Evolutionary conservation across 2,329 filamentous ascomycete genomes (phyloP).

Genomic region (Aspergillus piperis): DNA sequence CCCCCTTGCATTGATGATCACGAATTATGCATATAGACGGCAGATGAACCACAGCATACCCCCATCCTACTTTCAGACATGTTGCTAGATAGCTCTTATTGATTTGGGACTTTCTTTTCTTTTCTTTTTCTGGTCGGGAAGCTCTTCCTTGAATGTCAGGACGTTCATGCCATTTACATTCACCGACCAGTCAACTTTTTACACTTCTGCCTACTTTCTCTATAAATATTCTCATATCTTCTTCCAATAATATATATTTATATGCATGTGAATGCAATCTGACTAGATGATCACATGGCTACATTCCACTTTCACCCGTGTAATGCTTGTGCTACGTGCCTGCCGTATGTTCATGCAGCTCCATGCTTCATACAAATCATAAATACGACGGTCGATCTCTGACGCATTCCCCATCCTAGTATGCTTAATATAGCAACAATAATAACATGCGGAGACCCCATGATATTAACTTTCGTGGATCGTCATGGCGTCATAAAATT

Average conservation of each 20-base stretch:
- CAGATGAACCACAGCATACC: slow-evolving; percentile 1
- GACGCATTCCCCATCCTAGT: too few relatives aligned
- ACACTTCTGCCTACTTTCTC: background rate
- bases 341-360: too few relatives aligned
- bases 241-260: slow-evolving; percentile 4
- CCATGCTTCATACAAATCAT: too few relatives aligned
- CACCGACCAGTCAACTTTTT: background rate
- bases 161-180: background rate
- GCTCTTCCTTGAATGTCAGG: background rate
- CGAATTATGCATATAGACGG: slow-evolving; percentile 21
- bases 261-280: background rate
- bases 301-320: background rate
- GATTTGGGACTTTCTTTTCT: background rate
- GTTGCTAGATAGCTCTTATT: background rate
- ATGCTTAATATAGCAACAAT: too few relatives aligned
- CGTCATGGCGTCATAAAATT: too few relatives aligned
- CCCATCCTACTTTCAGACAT: background rate
- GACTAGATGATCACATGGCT: background rate
- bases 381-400: too few relatives aligned
- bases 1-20: slow-evolving; percentile 16
- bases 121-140: background rate
- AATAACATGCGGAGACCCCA: too few relatives aligned
- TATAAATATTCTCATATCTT: background rate
- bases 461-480: too few relatives aligned
- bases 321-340: background rate